Base-by-base conservation (phyloP, 345 rosid species). In the Salix brachista region DNA sequence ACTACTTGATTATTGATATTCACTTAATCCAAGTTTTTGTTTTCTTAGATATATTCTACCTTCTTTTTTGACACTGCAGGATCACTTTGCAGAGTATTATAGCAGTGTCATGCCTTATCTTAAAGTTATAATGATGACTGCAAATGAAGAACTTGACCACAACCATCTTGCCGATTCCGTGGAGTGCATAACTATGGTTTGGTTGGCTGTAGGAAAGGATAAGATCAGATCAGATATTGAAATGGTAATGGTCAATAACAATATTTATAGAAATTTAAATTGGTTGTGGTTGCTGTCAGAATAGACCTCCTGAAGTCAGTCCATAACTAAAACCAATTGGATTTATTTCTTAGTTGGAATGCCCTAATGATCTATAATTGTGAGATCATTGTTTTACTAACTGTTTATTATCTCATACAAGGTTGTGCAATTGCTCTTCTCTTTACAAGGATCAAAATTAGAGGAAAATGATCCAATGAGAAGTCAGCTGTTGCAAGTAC, bases 51-150 rank as follows among this genome's bases (percentile, higher is more conserved):
- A 13, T 37, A 4, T 12, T 39, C n/a, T 39, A 36, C n/a, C 21
- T 3, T n/a, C 12, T 75, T 30, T 1, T 37, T 37, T 75, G 14
- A 19, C 0, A 8, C 9, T 75, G 78, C 34, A 75, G 78, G 64
- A 48, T 48, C 78, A 48, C 21, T 61, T 83, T 64, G 75, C 65
- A 76, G 75, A 83, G 69, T 71, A 79, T 70, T 83, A 83, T 72
- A 73, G 73, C 19, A 72, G 75, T 61, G 85, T 83, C 50, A 79
- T 83, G 80, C 80, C 80, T 79, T 72, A 75, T 78, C 66, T 83
- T 64, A 76, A 83, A 72, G 80, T 78, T 41, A 75, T 83, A 41
- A 44, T 79, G 83, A 52, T 52, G 42, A 68, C 64, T 67, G 85
- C 82, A 3, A 76, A 46, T 30, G 78, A 70, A 13, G 70, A 76